These are phyloP conservation scores for Solanum paucissectum DNA, from an alignment of 257 asterid genomes.

Conservation along the genomic window DNA sequence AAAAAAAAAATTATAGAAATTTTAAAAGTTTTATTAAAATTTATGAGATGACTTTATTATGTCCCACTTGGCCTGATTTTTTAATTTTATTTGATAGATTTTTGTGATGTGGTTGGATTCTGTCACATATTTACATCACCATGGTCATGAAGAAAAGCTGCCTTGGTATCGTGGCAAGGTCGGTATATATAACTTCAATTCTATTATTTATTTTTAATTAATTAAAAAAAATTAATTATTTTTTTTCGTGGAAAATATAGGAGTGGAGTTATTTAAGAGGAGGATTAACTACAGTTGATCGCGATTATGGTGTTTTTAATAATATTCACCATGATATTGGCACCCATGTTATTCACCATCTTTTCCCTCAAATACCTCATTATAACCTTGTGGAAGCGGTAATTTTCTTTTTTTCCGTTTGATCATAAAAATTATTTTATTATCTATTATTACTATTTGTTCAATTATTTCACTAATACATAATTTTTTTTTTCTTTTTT, in stretches of 20 bases:
- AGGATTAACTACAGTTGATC: constrained; percentile 80
- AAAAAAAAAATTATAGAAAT: background rate
- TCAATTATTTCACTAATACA: background rate
- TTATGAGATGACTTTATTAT: background rate
- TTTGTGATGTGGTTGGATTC: constrained; percentile 75
- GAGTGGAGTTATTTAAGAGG: constrained; percentile 92
- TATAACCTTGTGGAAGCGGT: constrained; percentile 81
- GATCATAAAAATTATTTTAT: background rate
- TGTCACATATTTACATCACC: constrained; percentile 83
- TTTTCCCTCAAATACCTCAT: constrained; percentile 90
- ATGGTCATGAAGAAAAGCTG: constrained; percentile 64
- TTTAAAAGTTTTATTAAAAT: background rate
- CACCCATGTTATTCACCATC: constrained; percentile 81
- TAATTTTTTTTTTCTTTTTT: background rate
- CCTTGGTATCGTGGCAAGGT: constrained; percentile 95
- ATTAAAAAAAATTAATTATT: background rate
- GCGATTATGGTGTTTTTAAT: constrained; percentile 70
- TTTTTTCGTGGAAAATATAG: constrained; percentile 13
- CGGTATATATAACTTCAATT: background rate
- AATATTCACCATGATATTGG: constrained; percentile 86
- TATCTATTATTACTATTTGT: background rate
- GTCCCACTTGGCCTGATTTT: background rate
- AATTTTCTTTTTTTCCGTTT: background rate
- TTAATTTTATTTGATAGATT: constrained; percentile 25
- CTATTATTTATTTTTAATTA: background rate